Percentiles rank a stretch among this genome's conserved stretches.
Conservation (phyloP, 2,329 filamentous ascomycete genomes). For the Sporothrix curviconia region DNA sequence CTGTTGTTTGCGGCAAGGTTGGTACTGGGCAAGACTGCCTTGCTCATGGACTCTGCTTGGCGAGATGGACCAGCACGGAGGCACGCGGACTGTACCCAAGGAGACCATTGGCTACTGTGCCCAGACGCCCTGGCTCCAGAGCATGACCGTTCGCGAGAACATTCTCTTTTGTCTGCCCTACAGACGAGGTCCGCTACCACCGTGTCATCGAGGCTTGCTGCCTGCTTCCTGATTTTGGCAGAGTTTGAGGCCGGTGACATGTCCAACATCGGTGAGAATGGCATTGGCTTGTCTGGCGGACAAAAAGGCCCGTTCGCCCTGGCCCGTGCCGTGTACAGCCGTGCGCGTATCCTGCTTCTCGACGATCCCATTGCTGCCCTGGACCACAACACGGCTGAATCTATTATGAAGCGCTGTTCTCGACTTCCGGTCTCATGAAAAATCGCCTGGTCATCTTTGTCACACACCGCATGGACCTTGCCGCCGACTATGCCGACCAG, state of each 20-base stretch:
- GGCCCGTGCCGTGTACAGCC: slow-evolving; percentile 56
- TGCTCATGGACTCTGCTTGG: slow-evolving; percentile 54
- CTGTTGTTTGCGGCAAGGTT: slow-evolving; percentile 52
- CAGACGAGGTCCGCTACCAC: slow-evolving; percentile 49
- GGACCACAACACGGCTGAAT: slow-evolving; percentile 56
- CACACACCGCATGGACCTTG: slow-evolving; percentile 72
- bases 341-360: slow-evolving; percentile 49
- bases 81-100: slow-evolving; percentile 38
- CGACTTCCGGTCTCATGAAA: slow-evolving; percentile 31
- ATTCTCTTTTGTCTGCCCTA: slow-evolving; percentile 54
- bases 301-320: slow-evolving; percentile 58
- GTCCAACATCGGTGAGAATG: slow-evolving; percentile 55
- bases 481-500: slow-evolving; percentile 65
- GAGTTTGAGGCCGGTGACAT: slow-evolving; percentile 52
- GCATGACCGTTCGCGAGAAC: slow-evolving; percentile 59
- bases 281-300: slow-evolving; percentile 56
- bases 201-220: slow-evolving; percentile 56
- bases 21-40: slow-evolving; percentile 56
- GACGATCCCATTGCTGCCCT: slow-evolving; percentile 59
- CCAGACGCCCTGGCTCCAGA: slow-evolving; percentile 60
- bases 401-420: slow-evolving; percentile 54
- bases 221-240: slow-evolving; percentile 47
- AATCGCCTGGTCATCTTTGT: slow-evolving; percentile 70
- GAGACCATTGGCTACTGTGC: slow-evolving; percentile 50
- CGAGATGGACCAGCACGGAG: slow-evolving; percentile 59